phyloP scores from a whole-genome alignment of 768 basidiomycete genomes.

The Lyophyllum atratum region DNA sequence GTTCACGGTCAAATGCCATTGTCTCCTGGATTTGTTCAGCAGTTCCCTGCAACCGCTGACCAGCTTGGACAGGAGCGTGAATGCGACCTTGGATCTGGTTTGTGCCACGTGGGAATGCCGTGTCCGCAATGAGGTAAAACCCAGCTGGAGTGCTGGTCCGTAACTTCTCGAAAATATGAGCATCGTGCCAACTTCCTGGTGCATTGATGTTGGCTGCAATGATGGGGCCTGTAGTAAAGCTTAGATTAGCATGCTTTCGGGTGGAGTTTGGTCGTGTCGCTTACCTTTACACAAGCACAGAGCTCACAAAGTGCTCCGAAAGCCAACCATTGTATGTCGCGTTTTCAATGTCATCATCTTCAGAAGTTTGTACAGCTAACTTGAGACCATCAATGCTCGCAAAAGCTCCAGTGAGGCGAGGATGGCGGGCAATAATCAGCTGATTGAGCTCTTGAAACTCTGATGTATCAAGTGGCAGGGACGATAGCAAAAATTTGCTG shows the following conservation, averaged over 20 bases:
- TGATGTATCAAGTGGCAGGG: slow-evolving; percentile 31
- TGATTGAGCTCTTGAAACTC: slow-evolving; percentile 28
- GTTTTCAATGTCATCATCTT: slow-evolving; percentile 30
- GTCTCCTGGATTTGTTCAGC: slow-evolving; percentile 19
- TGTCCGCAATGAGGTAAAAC: slow-evolving; percentile 40
- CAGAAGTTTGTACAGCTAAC: slow-evolving; percentile 28
- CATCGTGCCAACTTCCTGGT: slow-evolving; percentile 43
- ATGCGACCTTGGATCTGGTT: slow-evolving; percentile 23
- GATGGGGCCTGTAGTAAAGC: slow-evolving; percentile 17
- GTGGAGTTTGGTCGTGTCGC: background rate
- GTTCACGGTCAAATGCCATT: slow-evolving; percentile 31
- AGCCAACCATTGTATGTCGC: slow-evolving; percentile 48
- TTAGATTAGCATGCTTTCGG: background rate
- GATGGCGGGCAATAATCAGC: slow-evolving; percentile 30
- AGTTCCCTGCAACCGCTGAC: slow-evolving; percentile 19
- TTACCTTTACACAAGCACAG: slow-evolving; percentile 37
- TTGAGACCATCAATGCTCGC: slow-evolving; percentile 38
- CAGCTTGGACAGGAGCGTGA: slow-evolving; percentile 32
- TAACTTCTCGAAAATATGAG: slow-evolving; percentile 33
- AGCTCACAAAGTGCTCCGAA: slow-evolving; percentile 39
- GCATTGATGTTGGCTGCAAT: slow-evolving; percentile 13
- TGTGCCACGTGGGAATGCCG: slow-evolving; percentile 38
- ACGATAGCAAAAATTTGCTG: slow-evolving; percentile 45
- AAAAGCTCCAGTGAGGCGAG: slow-evolving; percentile 37
- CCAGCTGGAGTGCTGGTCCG: slow-evolving; percentile 28